Evolutionary conservation across 805 yeast genomes (phyloP).

Genomic region (Cyberlindnera suaveolens): DNA sequence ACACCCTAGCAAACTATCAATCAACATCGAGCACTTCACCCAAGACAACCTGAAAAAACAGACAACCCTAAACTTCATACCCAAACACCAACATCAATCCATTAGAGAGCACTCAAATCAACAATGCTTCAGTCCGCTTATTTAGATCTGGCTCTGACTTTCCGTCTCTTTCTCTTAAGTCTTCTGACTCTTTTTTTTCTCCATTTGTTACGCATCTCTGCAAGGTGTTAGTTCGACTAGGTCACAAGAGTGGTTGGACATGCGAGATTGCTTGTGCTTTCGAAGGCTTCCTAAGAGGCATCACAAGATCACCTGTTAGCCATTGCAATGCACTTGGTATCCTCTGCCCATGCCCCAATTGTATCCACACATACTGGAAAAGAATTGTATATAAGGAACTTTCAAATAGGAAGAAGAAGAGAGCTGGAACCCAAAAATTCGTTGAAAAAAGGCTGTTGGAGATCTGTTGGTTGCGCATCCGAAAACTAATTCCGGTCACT

Average conservation of each 20-base stretch:
- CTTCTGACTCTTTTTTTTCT: conserved; percentile 99
- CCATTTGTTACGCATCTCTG: conserved; percentile 92
- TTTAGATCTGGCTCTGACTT: conserved; percentile 99
- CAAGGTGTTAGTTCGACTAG: conserved; percentile 9
- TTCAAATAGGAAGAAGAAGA: conserved; percentile 8
- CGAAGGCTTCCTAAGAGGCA: no score
- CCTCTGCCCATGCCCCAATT: no score
- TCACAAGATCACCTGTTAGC: no score
- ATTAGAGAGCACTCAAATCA: not conserved
- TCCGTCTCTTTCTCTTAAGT: conserved; percentile 99
- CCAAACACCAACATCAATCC: conserved; percentile 1
- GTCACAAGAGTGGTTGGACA: no score
- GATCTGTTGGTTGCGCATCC: not conserved
- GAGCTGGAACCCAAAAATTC: conserved; percentile 13
- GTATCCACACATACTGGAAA: conserved; percentile 15
- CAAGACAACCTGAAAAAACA: not conserved
- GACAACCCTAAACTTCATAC: not conserved
- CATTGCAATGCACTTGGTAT: no score
- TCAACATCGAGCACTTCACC: no score
- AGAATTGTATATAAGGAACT: conserved; percentile 10
- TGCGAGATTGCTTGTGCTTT: no score
- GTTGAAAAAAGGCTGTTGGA: conserved; percentile 11
- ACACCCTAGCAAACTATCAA: no score
- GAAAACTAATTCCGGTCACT: not conserved
- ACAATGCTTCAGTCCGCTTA: conserved; percentile 47